Percentiles rank a stretch among this genome's conserved stretches.
phyloP scores from a whole-genome alignment of 2,329 filamentous ascomycete genomes.

The Aotearoamyces nothofagi region DNA sequence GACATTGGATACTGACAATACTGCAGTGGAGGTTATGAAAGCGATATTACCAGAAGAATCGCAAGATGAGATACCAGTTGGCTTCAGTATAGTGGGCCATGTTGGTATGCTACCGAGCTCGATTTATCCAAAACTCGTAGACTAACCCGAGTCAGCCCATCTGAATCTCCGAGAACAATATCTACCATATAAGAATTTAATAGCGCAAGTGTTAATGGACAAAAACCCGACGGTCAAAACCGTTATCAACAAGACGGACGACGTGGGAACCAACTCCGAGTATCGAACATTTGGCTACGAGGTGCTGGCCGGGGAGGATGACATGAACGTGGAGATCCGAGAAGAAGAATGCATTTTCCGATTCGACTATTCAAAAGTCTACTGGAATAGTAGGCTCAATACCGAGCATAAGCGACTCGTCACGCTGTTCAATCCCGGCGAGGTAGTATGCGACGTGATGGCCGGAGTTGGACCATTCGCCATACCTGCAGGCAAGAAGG shows the following conservation, averaged over 20 bases:
- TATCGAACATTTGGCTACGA: slow-evolving; percentile 92
- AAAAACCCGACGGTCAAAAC: slow-evolving; percentile 74
- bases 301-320: slow-evolving; percentile 65
- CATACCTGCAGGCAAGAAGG: slow-evolving; percentile 76
- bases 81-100: slow-evolving; percentile 82
- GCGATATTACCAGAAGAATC: slow-evolving; percentile 69
- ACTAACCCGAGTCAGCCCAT: slow-evolving; percentile 42
- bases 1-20: no score
- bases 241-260: slow-evolving; percentile 90
- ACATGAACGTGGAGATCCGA: slow-evolving; percentile 69
- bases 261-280: slow-evolving; percentile 71
- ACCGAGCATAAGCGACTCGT: slow-evolving; percentile 77
- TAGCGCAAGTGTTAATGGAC: slow-evolving; percentile 74
- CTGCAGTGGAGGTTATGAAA: slow-evolving; percentile 60
- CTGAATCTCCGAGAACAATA: slow-evolving; percentile 78
- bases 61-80: slow-evolving; percentile 66
- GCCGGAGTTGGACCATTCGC: slow-evolving; percentile 94
- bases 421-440: slow-evolving; percentile 60
- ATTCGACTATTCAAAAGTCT: slow-evolving; percentile 93
- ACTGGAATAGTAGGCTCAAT: slow-evolving; percentile 91
- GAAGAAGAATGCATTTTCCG: slow-evolving; percentile 77
- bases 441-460: slow-evolving; percentile 94
- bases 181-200: slow-evolving; percentile 70
- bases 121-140: slow-evolving; percentile 5
- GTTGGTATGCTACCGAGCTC: slow-evolving; percentile 40